phyloP scores from a whole-genome alignment of 495 filamentous ascomycete genomes.

The Thermothielavioides terrestris region DNA sequence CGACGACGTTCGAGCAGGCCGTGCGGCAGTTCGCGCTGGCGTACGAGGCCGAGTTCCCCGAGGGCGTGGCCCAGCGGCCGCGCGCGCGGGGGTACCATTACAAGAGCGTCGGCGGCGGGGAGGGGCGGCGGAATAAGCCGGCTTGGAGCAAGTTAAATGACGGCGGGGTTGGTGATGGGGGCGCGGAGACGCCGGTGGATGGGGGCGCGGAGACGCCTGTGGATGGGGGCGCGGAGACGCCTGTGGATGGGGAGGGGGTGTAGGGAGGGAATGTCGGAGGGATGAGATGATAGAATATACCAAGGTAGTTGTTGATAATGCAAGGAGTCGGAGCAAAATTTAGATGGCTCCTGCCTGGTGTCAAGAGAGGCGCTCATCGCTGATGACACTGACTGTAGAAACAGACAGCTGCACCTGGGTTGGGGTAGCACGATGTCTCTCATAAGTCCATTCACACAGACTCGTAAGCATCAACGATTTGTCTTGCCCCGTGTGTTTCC shows the following conservation, averaged over 20 bases:
- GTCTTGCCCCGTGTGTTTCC: too few relatives aligned
- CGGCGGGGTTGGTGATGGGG: too few relatives aligned
- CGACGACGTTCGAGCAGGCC: constrained; percentile 58
- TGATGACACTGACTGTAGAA: too few relatives aligned
- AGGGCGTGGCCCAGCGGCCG: constrained; percentile 67
- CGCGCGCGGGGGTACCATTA: constrained; percentile 80
- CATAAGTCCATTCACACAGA: too few relatives aligned
- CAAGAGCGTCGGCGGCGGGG: constrained; percentile 56
- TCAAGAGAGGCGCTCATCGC: too few relatives aligned
- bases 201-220: constrained; percentile 42
- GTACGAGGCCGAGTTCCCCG: constrained; percentile 64
- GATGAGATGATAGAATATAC: not conserved
- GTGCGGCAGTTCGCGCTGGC: constrained; percentile 43
- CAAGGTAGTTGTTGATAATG: too few relatives aligned
- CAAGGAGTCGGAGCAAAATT: too few relatives aligned
- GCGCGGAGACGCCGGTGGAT: constrained; percentile 34
- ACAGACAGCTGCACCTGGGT: too few relatives aligned
- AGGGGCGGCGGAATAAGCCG: constrained; percentile 57
- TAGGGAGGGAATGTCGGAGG: constrained; percentile 35
- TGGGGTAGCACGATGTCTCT: too few relatives aligned
- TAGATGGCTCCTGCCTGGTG: too few relatives aligned
- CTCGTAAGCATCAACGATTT: too few relatives aligned
- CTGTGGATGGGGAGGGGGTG: constrained; percentile 46
- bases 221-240: constrained; percentile 21
- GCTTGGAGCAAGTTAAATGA: constrained; percentile 47